phyloP scores from a whole-genome alignment of 306 rosid genomes.

The Fagus crenata region DNA sequence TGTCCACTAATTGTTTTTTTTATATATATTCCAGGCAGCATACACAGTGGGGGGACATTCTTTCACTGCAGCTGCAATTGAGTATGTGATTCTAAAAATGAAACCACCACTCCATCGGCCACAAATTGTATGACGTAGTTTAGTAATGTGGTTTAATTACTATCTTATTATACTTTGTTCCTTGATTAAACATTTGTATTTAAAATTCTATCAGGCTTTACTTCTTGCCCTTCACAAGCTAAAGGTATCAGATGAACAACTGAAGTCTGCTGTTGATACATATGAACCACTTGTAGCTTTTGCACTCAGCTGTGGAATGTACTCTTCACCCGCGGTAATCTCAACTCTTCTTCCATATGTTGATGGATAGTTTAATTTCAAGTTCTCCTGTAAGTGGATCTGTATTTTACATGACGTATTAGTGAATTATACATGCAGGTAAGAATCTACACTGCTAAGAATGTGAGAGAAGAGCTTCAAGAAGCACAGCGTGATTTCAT shows the following conservation, averaged over 20 bases:
- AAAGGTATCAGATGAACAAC: conserved; percentile 65
- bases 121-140: conserved; percentile 54
- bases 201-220: conserved; percentile 51
- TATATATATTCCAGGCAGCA: conserved; percentile 49
- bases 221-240: conserved; percentile 79
- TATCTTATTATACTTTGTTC: conserved; percentile 14
- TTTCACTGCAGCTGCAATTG: conserved; percentile 67
- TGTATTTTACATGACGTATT: neutral
- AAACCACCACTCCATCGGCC: conserved; percentile 80
- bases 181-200: conserved; percentile 23
- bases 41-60: conserved; percentile 75
- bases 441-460: conserved; percentile 55
- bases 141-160: neutral
- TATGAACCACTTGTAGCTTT: conserved; percentile 61
- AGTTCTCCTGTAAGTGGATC: conserved; percentile 3
- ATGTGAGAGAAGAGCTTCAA: conserved; percentile 58
- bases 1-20: neutral
- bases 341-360: neutral
- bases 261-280: conserved; percentile 44
- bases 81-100: conserved; percentile 63
- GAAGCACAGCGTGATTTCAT: conserved; percentile 68
- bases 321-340: conserved; percentile 78
- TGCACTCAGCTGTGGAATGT: conserved; percentile 66
- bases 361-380: neutral
- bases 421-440: conserved; percentile 42